Evolutionary conservation across 2,329 filamentous ascomycete species (phyloP).

Genomic region (Colletotrichum horii): DNA sequence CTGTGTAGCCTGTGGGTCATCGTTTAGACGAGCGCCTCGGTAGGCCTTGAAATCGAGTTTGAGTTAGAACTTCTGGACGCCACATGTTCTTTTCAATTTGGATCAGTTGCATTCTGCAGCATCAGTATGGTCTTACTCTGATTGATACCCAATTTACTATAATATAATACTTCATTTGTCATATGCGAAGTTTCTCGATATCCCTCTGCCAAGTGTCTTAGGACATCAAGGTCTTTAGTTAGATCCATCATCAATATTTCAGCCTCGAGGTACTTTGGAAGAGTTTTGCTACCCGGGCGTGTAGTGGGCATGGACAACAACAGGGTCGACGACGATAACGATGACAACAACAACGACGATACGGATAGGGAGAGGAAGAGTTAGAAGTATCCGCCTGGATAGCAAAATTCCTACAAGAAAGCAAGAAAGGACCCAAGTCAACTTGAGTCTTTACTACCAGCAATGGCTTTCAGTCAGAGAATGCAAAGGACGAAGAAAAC

Average conservation of each 20-base stretch:
- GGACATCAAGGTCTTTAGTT: neutral
- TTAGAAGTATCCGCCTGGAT: neutral
- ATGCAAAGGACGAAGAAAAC: no score
- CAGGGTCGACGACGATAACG: no score
- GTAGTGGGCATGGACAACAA: neutral
- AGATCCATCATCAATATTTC: neutral
- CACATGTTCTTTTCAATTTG: neutral
- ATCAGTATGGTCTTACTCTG: neutral
- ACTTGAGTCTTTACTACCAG: neutral
- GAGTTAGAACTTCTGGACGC: no score
- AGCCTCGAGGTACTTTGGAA: neutral
- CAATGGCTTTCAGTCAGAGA: neutral
- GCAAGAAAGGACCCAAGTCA: no score
- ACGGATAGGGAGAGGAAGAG: no score
- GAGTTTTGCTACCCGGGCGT: neutral
- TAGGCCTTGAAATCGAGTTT: no score
- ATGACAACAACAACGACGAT: no score
- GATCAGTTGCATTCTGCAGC: neutral
- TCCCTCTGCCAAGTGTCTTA: neutral
- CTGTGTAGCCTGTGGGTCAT: neutral
- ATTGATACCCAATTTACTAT: fast-evolving
- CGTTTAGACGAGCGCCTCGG: neutral
- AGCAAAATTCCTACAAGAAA: neutral
- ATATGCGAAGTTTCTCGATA: neutral
- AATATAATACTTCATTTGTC: neutral